Evolutionary conservation across 225 moss, liverwort and hornwort species (phyloP).

Genomic region (Asterella californica): DNA sequence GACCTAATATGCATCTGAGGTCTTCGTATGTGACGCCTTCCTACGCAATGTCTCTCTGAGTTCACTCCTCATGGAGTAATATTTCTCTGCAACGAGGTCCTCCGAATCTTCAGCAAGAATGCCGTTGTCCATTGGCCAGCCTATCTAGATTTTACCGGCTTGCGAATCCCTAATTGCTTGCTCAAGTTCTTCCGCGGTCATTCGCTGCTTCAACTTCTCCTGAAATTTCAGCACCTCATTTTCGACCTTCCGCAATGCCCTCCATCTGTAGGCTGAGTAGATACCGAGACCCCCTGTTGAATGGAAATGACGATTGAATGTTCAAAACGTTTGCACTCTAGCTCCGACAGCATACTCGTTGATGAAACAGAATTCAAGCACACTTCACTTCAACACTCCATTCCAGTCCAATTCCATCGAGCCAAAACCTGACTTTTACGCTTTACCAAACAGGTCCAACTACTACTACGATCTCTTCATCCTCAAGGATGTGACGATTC

Average conservation of each 20-base stretch:
- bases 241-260: slow-evolving; percentile 41
- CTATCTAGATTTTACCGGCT: slow-evolving; percentile 14
- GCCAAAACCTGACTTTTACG: background rate
- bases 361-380: background rate
- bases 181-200: slow-evolving; percentile 31
- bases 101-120: no score
- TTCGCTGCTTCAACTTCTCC: slow-evolving; percentile 29
- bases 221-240: slow-evolving; percentile 32
- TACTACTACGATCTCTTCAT: background rate
- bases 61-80: no score
- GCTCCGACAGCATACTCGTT: background rate
- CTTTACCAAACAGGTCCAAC: background rate
- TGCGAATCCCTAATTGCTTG: slow-evolving; percentile 30
- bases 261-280: slow-evolving; percentile 37
- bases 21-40: no score
- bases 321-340: background rate
- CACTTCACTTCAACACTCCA: no score
- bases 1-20: no score
- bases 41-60: no score
- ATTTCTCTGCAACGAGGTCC: no score
- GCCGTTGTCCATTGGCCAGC: background rate
- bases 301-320: background rate
- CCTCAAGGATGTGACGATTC: no score
- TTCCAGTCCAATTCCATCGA: background rate
- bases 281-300: slow-evolving; percentile 28